Evolutionary conservation across 768 basidiomycete genomes (phyloP).

Genomic region (Naganishia randhawae): DNA sequence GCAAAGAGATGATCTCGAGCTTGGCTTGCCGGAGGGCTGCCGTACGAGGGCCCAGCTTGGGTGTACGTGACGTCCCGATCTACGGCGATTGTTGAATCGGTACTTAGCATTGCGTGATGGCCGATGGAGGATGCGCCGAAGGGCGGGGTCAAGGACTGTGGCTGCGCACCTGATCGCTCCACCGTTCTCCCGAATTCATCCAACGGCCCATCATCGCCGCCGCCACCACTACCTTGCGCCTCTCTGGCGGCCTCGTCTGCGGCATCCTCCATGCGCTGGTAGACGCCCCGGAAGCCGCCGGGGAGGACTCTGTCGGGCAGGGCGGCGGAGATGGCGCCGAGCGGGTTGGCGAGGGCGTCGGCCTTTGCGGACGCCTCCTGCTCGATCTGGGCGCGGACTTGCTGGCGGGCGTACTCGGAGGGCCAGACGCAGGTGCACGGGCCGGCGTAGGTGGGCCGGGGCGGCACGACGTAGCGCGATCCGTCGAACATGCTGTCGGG

Average conservation of each 20-base stretch:
- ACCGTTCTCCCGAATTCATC: constrained; percentile 10
- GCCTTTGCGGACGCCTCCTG: constrained; percentile 13
- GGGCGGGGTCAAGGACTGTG: background rate
- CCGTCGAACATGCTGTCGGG: constrained; percentile 7
- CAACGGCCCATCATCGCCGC: background rate
- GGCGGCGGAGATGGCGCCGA: constrained; percentile 12
- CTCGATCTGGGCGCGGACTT: background rate
- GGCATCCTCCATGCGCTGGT: constrained; percentile 11
- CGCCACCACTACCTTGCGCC: background rate
- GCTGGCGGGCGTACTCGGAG: constrained; percentile 3
- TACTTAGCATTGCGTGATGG: constrained; percentile 16
- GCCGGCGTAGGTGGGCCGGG: constrained; percentile 14
- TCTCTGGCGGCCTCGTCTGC: constrained; percentile 6
- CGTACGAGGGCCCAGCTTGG: background rate
- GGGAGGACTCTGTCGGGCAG: constrained; percentile 8
- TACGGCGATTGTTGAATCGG: constrained; percentile 15
- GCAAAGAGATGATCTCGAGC: background rate
- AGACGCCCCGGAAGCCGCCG: constrained; percentile 7
- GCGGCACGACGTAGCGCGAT: constrained; percentile 4
- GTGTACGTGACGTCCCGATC: background rate
- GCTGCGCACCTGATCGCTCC: constrained; percentile 15
- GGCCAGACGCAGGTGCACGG: constrained; percentile 21
- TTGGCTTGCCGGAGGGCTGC: background rate
- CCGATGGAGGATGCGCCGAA: background rate
- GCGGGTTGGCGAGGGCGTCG: constrained; percentile 11